Conservation (phyloP, 2,329 filamentous ascomycete species). For the Fusarium falciforme region DNA sequence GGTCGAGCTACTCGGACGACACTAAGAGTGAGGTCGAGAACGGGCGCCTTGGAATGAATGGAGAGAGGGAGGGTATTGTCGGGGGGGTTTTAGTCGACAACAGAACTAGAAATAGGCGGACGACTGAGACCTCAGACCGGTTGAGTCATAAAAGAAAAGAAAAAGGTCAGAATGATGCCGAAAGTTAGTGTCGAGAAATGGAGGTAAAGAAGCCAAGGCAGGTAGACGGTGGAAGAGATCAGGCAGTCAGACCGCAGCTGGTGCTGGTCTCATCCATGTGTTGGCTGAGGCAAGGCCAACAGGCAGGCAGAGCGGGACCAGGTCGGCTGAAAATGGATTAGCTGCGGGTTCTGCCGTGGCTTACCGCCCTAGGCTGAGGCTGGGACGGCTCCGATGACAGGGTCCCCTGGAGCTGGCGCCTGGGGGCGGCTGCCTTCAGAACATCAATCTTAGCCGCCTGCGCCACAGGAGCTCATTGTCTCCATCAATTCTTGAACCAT, state of each 20-base stretch:
- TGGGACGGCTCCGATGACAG: slow-evolving; percentile 19
- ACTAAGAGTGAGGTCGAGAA: slow-evolving; percentile 10
- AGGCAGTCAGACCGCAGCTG: slow-evolving; percentile 47
- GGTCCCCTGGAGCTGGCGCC: slow-evolving; percentile 2
- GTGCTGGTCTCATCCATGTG: slow-evolving; percentile 33
- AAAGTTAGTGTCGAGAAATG: slow-evolving; percentile 20
- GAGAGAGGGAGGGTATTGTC: slow-evolving; percentile 6
- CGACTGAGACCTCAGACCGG: slow-evolving; percentile 25
- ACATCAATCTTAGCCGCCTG: background rate
- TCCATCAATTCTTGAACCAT: background rate
- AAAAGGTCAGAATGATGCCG: slow-evolving; percentile 7
- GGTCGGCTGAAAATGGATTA: slow-evolving; percentile 28
- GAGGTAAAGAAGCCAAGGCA: background rate
- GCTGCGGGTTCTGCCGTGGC: slow-evolving; percentile 34
- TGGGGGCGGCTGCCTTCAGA: slow-evolving; percentile 1
- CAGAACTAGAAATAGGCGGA: slow-evolving; percentile 14
- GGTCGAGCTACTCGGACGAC: slow-evolving; percentile 19
- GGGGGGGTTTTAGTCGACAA: background rate
- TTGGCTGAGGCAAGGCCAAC: slow-evolving; percentile 41
- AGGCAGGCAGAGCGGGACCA: slow-evolving; percentile 30
- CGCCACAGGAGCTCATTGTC: slow-evolving; percentile 1
- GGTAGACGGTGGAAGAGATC: slow-evolving; percentile 31
- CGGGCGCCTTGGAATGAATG: slow-evolving; percentile 10
- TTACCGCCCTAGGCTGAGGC: slow-evolving; percentile 39
- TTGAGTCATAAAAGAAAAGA: slow-evolving; percentile 34